These are phyloP conservation scores for Pouteria glomerata DNA, from an alignment of 148 eudicot species.

Conservation along the genomic window DNA sequence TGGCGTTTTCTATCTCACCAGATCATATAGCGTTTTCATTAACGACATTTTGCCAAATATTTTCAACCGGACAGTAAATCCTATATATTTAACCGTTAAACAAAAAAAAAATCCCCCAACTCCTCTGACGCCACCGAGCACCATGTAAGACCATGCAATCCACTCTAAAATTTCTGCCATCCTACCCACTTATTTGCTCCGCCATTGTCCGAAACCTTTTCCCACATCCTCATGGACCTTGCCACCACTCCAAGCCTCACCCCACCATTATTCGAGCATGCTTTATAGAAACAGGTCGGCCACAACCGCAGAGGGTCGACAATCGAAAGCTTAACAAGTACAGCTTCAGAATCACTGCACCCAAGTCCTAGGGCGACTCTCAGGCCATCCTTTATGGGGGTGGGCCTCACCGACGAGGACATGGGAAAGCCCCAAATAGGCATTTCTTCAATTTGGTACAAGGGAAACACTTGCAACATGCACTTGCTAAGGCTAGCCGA, in stretches of 20 bases:
- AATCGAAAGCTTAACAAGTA: slow-evolving; percentile 63
- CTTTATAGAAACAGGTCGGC: slow-evolving; percentile 11
- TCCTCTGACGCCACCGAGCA: too few species aligned
- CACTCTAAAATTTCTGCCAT: too few species aligned
- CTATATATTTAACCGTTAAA: too few species aligned
- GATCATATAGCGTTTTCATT: too few species aligned
- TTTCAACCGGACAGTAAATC: too few species aligned
- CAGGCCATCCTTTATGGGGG: slow-evolving; percentile 87
- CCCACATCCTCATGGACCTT: neutral
- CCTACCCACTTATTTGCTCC: too few species aligned
- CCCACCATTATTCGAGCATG: slow-evolving; percentile 17
- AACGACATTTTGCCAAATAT: too few species aligned
- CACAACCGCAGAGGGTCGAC: slow-evolving; percentile 18
- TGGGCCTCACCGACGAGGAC: slow-evolving; percentile 63
- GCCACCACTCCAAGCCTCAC: neutral
- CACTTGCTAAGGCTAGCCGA: slow-evolving; percentile 68
- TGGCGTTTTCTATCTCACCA: too few species aligned
- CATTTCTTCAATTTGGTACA: slow-evolving; percentile 94
- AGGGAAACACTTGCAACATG: slow-evolving; percentile 96
- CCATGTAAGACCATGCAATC: too few species aligned
- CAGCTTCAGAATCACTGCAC: slow-evolving; percentile 73
- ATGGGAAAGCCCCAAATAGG: slow-evolving; percentile 62
- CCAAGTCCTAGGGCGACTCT: slow-evolving; percentile 85
- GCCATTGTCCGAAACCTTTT: too few species aligned
- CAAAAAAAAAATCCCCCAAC: too few species aligned